Evolutionary conservation across 129 eudicot genomes (phyloP).

Genomic region (Escallonia rubra): DNA sequence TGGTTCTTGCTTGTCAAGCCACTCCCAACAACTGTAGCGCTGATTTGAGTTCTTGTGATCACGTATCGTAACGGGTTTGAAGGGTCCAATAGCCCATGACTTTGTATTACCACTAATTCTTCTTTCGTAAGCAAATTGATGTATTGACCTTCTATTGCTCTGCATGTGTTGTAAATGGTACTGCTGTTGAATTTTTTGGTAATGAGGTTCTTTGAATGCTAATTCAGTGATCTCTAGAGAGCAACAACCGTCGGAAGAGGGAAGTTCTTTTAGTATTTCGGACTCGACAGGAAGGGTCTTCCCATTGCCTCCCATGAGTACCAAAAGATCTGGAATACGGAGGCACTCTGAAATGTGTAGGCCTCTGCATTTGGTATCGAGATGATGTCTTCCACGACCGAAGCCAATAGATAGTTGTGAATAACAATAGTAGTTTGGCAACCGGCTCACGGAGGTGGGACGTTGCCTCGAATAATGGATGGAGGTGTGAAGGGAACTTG

Average conservation of each 20-base stretch:
- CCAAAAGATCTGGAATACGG: constrained; percentile 18
- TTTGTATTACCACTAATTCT: background rate
- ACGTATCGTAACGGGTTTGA: constrained; percentile 8
- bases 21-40: background rate
- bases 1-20: constrained; percentile 23
- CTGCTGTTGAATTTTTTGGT: background rate
- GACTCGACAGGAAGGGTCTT: constrained; percentile 4
- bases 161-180: constrained; percentile 5
- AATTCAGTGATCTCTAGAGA: constrained; percentile 1
- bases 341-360: constrained; percentile 19
- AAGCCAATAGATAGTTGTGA: constrained; percentile 23
- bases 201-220: background rate
- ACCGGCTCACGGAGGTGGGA: constrained; percentile 15
- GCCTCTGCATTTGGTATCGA: constrained; percentile 21
- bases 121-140: background rate
- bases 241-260: background rate
- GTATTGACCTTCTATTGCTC: constrained; percentile 10
- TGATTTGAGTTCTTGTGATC: background rate
- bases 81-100: constrained; percentile 17
- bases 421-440: constrained; percentile 10
- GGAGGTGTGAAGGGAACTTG: constrained; percentile 27
- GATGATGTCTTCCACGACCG: constrained; percentile 17
- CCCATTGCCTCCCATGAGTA: constrained; percentile 1
- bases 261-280: background rate
- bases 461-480: constrained; percentile 17